Conservation (phyloP, 2,329 filamentous ascomycete genomes). For the Cordyceps tenuipes region DNA sequence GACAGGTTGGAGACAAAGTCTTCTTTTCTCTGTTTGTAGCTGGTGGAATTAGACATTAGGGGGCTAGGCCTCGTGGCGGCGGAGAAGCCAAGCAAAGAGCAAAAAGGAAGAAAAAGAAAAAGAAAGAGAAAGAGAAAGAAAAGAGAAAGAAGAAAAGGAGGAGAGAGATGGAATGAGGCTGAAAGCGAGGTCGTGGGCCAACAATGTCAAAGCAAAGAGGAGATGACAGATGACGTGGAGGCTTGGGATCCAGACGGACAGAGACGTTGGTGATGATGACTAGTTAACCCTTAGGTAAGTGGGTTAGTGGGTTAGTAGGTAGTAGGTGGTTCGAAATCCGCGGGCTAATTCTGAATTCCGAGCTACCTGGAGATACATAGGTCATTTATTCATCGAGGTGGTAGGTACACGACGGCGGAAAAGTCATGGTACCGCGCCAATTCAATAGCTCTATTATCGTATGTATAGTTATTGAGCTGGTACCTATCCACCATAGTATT, state of each 20-base stretch:
- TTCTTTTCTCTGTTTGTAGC: slow-evolving; percentile 89
- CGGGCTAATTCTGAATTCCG: no score
- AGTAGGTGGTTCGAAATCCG: no score
- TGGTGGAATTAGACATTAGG: slow-evolving; percentile 34
- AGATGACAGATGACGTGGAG: background rate
- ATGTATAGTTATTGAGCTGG: no score
- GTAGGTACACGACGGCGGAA: no score
- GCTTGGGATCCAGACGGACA: background rate
- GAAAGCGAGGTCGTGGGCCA: background rate
- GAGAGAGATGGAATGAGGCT: background rate
- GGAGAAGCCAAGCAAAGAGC: slow-evolving; percentile 4
- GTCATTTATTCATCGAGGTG: no score
- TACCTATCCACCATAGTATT: no score
- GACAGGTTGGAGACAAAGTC: slow-evolving; percentile 89
- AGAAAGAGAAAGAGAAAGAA: background rate
- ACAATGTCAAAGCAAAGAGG: background rate
- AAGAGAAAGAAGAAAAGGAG: background rate
- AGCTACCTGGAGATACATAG: no score
- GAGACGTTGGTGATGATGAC: background rate
- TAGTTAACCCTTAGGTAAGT: no score
- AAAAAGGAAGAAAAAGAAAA: background rate
- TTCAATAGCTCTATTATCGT: no score
- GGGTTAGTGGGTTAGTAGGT: no score
- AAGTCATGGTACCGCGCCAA: no score
- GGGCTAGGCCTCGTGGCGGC: background rate